Evolutionary conservation across 768 basidiomycete genomes (phyloP).

Genomic region (Amanita fuliginea): DNA sequence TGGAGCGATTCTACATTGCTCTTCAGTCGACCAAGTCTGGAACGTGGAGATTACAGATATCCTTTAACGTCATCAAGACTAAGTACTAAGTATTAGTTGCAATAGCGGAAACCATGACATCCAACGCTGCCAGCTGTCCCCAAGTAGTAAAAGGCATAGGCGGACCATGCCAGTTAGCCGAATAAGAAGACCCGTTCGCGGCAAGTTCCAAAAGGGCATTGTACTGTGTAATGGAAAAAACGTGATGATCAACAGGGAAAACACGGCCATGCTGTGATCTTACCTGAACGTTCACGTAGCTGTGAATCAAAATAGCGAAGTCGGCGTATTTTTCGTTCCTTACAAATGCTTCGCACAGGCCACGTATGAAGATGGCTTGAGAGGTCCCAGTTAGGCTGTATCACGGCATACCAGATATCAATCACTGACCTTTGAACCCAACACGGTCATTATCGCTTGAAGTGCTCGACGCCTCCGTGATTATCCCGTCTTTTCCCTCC

Average conservation of each 20-base stretch:
- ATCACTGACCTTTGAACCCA: slow-evolving; percentile 36
- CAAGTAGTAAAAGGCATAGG: slow-evolving; percentile 33
- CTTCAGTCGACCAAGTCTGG: too few species aligned
- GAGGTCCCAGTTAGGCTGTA: not conserved
- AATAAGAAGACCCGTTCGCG: slow-evolving; percentile 30
- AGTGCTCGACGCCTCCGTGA: slow-evolving; percentile 37
- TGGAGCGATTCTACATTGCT: too few species aligned
- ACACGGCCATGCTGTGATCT: slow-evolving; percentile 3
- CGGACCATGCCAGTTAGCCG: slow-evolving; percentile 36
- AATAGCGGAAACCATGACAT: slow-evolving; percentile 29
- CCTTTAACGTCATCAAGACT: not conserved
- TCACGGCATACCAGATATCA: not conserved
- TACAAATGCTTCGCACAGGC: slow-evolving; percentile 32
- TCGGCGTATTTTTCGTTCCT: slow-evolving; percentile 24
- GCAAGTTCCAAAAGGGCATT: slow-evolving; percentile 40
- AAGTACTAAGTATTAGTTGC: slow-evolving; percentile 15
- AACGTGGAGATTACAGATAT: not conserved
- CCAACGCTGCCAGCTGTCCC: slow-evolving; percentile 39
- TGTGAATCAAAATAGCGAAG: slow-evolving; percentile 30
- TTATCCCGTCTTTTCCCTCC: slow-evolving; percentile 38
- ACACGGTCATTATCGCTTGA: slow-evolving; percentile 32
- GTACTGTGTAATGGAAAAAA: slow-evolving; percentile 19
- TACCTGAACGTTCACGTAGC: slow-evolving; percentile 43
- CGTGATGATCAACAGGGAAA: not conserved
- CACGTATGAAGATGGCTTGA: slow-evolving; percentile 32